Evolutionary conservation across 2,329 filamentous ascomycete genomes (phyloP), one percentile per base, ranked within the genome.

Genomic region (Aureobasidium sp.): DNA sequence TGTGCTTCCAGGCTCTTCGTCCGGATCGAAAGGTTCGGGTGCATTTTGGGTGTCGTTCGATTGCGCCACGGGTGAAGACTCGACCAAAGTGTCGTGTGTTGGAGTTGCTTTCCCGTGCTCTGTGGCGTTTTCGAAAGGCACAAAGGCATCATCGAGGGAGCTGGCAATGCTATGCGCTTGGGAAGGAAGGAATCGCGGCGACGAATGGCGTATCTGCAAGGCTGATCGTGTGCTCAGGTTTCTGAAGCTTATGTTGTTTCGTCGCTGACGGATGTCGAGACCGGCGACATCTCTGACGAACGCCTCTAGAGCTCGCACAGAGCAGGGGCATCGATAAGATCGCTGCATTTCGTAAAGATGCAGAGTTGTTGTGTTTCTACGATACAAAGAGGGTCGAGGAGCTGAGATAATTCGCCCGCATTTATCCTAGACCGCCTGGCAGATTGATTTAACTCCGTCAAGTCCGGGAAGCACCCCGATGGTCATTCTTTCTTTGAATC

Each of bases 281-380:
- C 65, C 66, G 33, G 66, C 66, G 19, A 69, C 47, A 40, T 69
- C 64, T 49, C 63, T 61, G 33, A 67, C 53, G 35, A 67, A 65
- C 11, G 50, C 40, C 27, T 67, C 66, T 13, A 69, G 66, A 13
- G 66, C 66, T 47, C 61, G 57, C 2, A 64, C 64, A n/a, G 65
- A 64, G 58, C 64, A 67, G 10, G 40, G 43, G 33, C 66, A 68
- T 15, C 49, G 23, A 8, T 54, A 51, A 23, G 58, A 40, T 8
- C 58, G 49, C 21, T 60, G 58, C 58, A 60, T 60, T 5, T 45
- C 19, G 17, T 6, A 15, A 31, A 19, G 13, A n/a, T 27, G 33
- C 21, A 15, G 11, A n/a, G 8, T 25, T 7, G 40, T 37, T 19
- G 19, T 46, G 19, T 46, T n/a, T 45, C 43, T n/a, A 17, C 9